Conservation (phyloP, 1,284 basidiomycete genomes). For the Clitocybe nebularis region DNA sequence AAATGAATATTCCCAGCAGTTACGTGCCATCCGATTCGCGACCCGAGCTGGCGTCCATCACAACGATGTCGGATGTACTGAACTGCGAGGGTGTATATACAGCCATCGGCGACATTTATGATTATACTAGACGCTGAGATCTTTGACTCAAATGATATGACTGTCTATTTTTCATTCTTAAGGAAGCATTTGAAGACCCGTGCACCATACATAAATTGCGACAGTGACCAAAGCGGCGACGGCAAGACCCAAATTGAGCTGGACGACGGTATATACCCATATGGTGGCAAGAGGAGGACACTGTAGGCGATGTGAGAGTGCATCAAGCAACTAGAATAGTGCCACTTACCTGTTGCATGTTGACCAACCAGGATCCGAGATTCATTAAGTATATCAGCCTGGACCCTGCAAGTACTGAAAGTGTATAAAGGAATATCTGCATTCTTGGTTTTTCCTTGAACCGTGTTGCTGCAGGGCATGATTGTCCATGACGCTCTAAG, state of each 20-base stretch:
- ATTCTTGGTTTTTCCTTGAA: constrained; percentile 51
- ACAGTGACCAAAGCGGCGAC: constrained; percentile 51
- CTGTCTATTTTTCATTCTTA: no score
- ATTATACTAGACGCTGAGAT: neutral
- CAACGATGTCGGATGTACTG: neutral
- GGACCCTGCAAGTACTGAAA: constrained; percentile 54
- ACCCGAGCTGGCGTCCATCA: no score
- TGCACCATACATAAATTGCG: constrained; percentile 57
- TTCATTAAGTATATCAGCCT: constrained; percentile 72
- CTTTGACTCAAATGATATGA: no score
- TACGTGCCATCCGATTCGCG: no score
- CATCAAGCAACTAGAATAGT: constrained; percentile 7
- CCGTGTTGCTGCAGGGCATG: constrained; percentile 46
- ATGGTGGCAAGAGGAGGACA: constrained; percentile 69
- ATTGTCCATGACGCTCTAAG: constrained; percentile 7
- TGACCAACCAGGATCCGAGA: constrained; percentile 56
- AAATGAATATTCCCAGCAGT: no score
- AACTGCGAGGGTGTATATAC: neutral
- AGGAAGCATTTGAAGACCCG: constrained; percentile 41
- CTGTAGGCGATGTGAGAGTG: constrained; percentile 39
- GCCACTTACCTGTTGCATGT: constrained; percentile 72
- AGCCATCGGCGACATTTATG: no score
- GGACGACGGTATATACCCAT: constrained; percentile 71
- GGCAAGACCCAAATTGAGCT: constrained; percentile 62
- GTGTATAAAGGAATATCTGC: constrained; percentile 54